Evolutionary conservation across 2,329 filamentous ascomycete genomes (phyloP), one percentile per base, ranked within the genome.

Genomic region (Colletotrichum echinochloae): DNA sequence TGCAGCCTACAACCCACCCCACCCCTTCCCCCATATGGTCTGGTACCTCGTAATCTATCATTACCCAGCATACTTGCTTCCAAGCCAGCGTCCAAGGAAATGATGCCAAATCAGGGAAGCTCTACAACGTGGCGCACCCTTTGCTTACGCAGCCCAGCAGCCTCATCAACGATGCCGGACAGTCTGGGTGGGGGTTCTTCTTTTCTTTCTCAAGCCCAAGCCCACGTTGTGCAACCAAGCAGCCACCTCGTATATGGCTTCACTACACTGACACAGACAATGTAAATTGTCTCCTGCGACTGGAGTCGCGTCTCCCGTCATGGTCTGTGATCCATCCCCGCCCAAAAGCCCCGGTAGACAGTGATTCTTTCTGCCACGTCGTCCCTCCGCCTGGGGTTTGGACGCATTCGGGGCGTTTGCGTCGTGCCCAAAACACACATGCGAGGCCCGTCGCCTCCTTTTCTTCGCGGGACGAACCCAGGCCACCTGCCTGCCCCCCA

Each of bases 131-230:
- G 67, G 67, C 67, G 30, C 30, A 26, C 64, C 39, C 26, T n/a
- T 26, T 65, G 57, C 67, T 66, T 52, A 61, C 49, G 56, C 51
- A 12, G 28, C 14, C 51, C 67, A 30, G 35, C 37, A 67, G 64
- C 67, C 63, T 70, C 57, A 35, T 41, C 65, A 52, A 33, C 26
- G 44, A 39, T 33, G 35, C 11, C 44, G 33, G 48, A 30, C 26
- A 66, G 30, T 49, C 23, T 48, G 23, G 6, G n/a, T 35, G 41
- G 41, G 2, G 18, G 20, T 16, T 16, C n/a, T 51, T 39, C 14
- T 23, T 28, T 46, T 41, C 65, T 49, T 16, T 8, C 23, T 16
- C 48, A 56, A 41, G 60, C 37, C 30, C 48, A 56, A 41, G 60
- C 37, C 30, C 46, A n/a, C 35, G 60, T 59, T 35, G 66, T 59